A percentile compares a stretch with the other conserved stretches of the same genome.
phyloP scores from a whole-genome alignment of 805 yeast genomes.

The Saccharomycopsis fermentans region DNA sequence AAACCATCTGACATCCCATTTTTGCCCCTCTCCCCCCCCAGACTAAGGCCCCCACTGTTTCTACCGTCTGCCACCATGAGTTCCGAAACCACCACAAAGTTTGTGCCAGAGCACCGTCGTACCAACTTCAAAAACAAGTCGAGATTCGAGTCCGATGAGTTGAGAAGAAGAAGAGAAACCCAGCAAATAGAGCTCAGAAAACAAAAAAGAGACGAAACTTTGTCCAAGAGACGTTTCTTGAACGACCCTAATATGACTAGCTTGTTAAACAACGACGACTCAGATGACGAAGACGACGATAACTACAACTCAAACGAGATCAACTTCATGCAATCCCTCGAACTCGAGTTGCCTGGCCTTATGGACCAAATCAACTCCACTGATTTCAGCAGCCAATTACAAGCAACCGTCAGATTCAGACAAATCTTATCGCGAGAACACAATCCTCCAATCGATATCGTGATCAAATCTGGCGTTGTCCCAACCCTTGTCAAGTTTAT shows the following conservation, averaged over 20 bases:
- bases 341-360: conserved; percentile 74
- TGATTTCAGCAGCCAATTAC: conserved; percentile 70
- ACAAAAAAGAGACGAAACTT: conserved; percentile 90
- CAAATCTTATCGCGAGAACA: conserved; percentile 88
- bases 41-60: no score
- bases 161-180: conserved; percentile 95
- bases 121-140: conserved; percentile 92
- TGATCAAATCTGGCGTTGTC: conserved; percentile 87
- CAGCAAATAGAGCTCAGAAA: conserved; percentile 95
- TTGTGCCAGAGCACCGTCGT: conserved; percentile 95
- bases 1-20: no score
- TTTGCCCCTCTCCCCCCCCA: no score
- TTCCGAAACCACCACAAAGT: conserved; percentile 65
- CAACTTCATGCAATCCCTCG: conserved; percentile 25
- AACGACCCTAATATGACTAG: conserved; percentile 41
- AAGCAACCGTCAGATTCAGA: conserved; percentile 87
- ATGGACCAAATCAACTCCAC: conserved; percentile 66
- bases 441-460: conserved; percentile 92
- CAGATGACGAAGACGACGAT: conserved; percentile 22
- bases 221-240: conserved; percentile 87
- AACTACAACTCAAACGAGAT: conserved; percentile 14
- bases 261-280: conserved; percentile 36
- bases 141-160: conserved; percentile 88
- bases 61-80: conserved; percentile 64
- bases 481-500: conserved; percentile 84